phyloP scores from a whole-genome alignment of 768 basidiomycete genomes.

The Kwoniella bestiolae region DNA sequence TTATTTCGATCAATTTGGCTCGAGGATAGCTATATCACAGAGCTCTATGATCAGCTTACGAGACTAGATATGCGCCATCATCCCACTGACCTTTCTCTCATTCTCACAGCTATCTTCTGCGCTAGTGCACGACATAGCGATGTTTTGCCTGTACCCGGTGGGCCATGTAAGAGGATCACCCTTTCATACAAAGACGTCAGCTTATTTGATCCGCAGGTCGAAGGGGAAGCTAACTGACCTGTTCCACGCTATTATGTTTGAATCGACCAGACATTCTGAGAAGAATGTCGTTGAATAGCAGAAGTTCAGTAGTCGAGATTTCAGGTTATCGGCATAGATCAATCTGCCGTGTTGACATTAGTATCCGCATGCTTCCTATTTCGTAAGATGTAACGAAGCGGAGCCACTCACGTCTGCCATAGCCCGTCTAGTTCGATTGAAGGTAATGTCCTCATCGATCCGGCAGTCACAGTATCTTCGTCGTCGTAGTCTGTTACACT shows the following conservation, averaged over 20 bases:
- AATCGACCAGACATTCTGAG: constrained; percentile 67
- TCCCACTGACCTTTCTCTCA: constrained; percentile 72
- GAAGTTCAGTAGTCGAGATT: constrained; percentile 85
- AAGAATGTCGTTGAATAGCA: constrained; percentile 93
- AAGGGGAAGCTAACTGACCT: constrained; percentile 59
- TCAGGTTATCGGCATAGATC: constrained; percentile 81
- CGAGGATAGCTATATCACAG: constrained; percentile 70
- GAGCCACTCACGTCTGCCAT: constrained; percentile 65
- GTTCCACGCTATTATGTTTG: constrained; percentile 92
- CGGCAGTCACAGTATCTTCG: constrained; percentile 81
- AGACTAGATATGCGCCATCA: not conserved
- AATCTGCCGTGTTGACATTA: constrained; percentile 60
- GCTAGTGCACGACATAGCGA: constrained; percentile 91
- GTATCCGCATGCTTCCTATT: too few species aligned
- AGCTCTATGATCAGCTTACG: not conserved
- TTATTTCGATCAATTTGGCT: constrained; percentile 90
- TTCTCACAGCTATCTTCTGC: constrained; percentile 89
- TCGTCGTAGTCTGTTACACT: constrained; percentile 60
- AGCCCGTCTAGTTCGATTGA: constrained; percentile 82
- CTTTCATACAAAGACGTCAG: constrained; percentile 39
- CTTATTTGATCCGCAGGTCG: not conserved
- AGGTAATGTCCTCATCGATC: constrained; percentile 86
- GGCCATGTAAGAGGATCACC: constrained; percentile 90
- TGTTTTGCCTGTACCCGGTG: constrained; percentile 97
- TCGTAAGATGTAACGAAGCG: not conserved